phyloP scores from a whole-genome alignment of 106 monocot species.

The Dendrobium catenatum region DNA sequence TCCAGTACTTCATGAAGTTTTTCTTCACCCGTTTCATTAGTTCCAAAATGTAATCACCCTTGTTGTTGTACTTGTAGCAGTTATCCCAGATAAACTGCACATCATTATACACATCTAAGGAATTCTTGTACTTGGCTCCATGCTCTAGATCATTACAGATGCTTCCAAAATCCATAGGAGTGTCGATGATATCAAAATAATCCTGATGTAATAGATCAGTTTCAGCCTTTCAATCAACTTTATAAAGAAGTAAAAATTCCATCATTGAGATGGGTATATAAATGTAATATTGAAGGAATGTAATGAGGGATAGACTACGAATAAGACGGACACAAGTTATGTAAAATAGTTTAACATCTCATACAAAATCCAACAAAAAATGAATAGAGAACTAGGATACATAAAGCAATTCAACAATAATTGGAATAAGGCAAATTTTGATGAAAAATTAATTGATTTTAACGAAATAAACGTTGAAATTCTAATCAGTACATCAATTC shows the following conservation, averaged over 20 bases:
- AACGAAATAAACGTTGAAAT: background rate
- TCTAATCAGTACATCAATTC: background rate
- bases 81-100: constrained; percentile 94
- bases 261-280: background rate
- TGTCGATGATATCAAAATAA: constrained; percentile 95
- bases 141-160: constrained; percentile 70
- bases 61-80: constrained; percentile 90
- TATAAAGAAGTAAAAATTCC: background rate
- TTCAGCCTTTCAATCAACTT: background rate
- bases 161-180: constrained; percentile 95
- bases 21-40: constrained; percentile 97
- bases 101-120: constrained; percentile 79
- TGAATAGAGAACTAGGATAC: background rate
- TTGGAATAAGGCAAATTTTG: background rate
- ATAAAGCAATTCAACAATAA: background rate
- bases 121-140: constrained; percentile 73
- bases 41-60: constrained; percentile 89
- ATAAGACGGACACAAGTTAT: background rate
- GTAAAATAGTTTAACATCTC: background rate
- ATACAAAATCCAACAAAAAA: background rate
- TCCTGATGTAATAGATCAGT: constrained; percentile 38
- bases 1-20: constrained; percentile 92
- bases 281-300: background rate
- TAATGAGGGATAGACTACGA: background rate
- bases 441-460: background rate